Evolutionary conservation across 306 rosid genomes (phyloP), one percentile per base, ranked within the genome.

Genomic region (Acacia crassicarpa): DNA sequence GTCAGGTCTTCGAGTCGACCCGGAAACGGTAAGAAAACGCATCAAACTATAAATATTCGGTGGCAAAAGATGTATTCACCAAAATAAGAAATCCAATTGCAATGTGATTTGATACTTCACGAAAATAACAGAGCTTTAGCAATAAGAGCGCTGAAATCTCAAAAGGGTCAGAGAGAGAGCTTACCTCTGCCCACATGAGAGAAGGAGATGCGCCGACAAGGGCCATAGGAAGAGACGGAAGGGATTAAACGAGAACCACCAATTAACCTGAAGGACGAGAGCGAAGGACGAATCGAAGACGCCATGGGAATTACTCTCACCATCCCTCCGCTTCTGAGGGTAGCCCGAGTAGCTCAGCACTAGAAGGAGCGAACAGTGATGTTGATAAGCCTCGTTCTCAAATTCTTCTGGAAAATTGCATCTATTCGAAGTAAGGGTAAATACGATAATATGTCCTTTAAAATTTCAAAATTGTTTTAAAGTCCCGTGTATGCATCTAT

Each of bases 271-370:
- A 94, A 83, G 23, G 97, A 89, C 0, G 94, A 88, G 80, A 93
- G 91, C 79, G 95, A 87, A 13, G 97, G 98, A 35, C 94, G 88
- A 85, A 95, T 81, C 23, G 98, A 88, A 76, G 92, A 90, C 43
- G 97, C 95, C 94, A 89, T 88, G 17, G 94, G 97, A 59, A 91
- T 78, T 58, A 87, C 81, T 87, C 91, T 84, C 85, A 90, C 97
- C 93, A 87, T 87, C 59, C 67, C 58, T 53, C 80, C 27, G 38
- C 33, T 45, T 16, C 20, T 11, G 32, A 19, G 70, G 12, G 22
- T 16, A 15, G 43, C 70, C 22, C n/a, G 12, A 17, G 33, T 27
- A 4, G 20, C 54, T 71, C 22, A 10, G 19, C 17, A 6, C 1
- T 6, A 8, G 78, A 54, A 48, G 9, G 65, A 48, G 27, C 2